phyloP scores from a whole-genome alignment of 441 rosid species.

The Erysimum pusillum region DNA sequence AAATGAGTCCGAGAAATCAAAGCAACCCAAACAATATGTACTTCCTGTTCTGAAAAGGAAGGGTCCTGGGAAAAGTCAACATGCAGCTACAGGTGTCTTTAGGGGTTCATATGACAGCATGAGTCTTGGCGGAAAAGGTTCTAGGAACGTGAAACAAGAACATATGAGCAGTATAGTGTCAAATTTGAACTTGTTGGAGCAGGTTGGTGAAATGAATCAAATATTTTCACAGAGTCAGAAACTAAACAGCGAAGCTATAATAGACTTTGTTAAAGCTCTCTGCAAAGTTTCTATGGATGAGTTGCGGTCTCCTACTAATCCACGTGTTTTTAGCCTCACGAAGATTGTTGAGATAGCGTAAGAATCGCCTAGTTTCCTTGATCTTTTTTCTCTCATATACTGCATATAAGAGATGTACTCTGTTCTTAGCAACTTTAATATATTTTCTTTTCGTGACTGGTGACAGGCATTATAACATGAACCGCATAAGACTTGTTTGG shows the following conservation, averaged over 20 bases:
- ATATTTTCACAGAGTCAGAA: constrained; percentile 96
- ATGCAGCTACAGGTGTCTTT: constrained; percentile 86
- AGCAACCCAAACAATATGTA: constrained; percentile 71
- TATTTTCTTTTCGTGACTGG: constrained; percentile 38
- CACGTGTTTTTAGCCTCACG: constrained; percentile 98
- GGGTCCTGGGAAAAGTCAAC: constrained; percentile 89
- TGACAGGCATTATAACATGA: constrained; percentile 99
- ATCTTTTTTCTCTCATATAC: constrained; percentile 43
- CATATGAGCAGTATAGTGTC: constrained; percentile 92
- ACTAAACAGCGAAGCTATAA: constrained; percentile 95
- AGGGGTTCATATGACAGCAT: constrained; percentile 99
- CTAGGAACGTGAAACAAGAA: constrained; percentile 83
- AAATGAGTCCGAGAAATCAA: constrained; percentile 83
- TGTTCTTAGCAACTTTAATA: constrained; percentile 24
- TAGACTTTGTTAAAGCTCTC: constrained; percentile 98
- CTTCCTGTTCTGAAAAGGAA: constrained; percentile 96
- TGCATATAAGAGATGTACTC: constrained; percentile 30
- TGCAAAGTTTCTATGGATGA: constrained; percentile 99
- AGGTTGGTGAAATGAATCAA: constrained; percentile 98
- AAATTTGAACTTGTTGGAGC: constrained; percentile 95
- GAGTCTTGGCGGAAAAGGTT: constrained; percentile 74
- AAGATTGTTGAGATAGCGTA: constrained; percentile 99
- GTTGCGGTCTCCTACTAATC: constrained; percentile 93
- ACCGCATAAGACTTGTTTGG: constrained; percentile 99
- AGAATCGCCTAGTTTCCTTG: constrained; percentile 45